These are phyloP conservation scores for Xylaria arbuscula DNA, from an alignment of 2,329 filamentous ascomycete species.

Conservation along the genomic window DNA sequence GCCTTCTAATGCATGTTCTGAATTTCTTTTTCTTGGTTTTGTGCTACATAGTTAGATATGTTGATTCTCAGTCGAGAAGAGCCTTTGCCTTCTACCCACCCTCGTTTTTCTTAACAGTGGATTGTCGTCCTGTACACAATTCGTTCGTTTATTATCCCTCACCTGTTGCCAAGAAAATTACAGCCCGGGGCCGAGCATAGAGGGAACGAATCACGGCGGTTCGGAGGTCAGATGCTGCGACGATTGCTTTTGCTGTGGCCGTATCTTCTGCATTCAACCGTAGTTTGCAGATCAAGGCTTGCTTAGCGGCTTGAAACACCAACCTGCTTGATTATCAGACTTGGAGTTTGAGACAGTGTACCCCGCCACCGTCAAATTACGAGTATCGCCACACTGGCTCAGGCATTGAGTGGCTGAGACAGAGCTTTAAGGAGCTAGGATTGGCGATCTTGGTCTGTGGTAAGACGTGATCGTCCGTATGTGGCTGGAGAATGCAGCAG, in stretches of 20 bases:
- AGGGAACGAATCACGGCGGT: neutral
- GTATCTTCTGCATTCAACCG: neutral
- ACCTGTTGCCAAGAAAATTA: conserved; percentile 2
- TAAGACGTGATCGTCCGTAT: neutral
- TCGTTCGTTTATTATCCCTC: neutral
- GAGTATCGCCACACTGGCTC: neutral
- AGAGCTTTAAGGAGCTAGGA: neutral
- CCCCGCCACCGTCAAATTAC: neutral
- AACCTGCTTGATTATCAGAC: neutral
- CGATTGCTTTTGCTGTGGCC: neutral
- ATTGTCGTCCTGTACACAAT: neutral
- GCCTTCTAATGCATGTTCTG: neutral
- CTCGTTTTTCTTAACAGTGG: neutral
- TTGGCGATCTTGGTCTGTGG: neutral
- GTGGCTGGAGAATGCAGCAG: too few species aligned
- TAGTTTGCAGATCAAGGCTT: neutral
- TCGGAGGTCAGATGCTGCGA: neutral
- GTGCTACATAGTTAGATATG: neutral
- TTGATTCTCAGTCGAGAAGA: neutral
- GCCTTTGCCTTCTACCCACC: neutral
- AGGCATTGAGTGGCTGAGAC: neutral
- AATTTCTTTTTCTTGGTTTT: too few species aligned
- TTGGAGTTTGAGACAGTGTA: neutral
- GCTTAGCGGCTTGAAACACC: neutral
- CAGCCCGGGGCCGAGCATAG: neutral